These are phyloP conservation scores for Solanum chilense DNA, from an alignment of 257 asterid genomes.

Conservation along the genomic window DNA sequence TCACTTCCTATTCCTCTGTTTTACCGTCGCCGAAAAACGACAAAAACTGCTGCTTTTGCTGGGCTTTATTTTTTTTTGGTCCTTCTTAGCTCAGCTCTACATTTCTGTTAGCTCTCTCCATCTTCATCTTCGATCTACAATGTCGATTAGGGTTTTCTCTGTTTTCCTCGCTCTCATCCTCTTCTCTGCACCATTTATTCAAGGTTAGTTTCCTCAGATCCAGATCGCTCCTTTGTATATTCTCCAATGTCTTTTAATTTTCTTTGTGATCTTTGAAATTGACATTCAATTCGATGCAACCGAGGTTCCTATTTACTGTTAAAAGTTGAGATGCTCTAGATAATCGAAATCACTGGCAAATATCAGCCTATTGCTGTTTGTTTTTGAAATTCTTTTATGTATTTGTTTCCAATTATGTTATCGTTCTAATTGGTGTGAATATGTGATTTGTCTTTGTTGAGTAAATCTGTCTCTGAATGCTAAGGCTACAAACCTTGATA, in stretches of 20 bases:
- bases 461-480: not conserved
- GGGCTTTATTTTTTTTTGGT: not conserved
- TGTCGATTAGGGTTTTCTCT: not conserved
- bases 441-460: not conserved
- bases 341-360: not conserved
- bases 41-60: not conserved
- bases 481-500: not conserved
- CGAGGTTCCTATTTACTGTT: not conserved
- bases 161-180: not conserved
- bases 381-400: not conserved
- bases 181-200: not conserved
- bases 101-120: not conserved
- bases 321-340: not conserved
- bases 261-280: not conserved
- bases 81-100: not conserved
- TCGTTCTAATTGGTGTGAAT: not conserved
- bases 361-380: not conserved
- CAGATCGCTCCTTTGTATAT: not conserved
- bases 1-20: not conserved
- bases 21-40: not conserved
- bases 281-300: not conserved
- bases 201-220: not conserved
- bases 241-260: not conserved
- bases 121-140: not conserved
- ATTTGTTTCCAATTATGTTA: not conserved